These are phyloP conservation scores for Penicillium ucsense DNA, from an alignment of 495 filamentous ascomycete species.

Conservation along the genomic window DNA sequence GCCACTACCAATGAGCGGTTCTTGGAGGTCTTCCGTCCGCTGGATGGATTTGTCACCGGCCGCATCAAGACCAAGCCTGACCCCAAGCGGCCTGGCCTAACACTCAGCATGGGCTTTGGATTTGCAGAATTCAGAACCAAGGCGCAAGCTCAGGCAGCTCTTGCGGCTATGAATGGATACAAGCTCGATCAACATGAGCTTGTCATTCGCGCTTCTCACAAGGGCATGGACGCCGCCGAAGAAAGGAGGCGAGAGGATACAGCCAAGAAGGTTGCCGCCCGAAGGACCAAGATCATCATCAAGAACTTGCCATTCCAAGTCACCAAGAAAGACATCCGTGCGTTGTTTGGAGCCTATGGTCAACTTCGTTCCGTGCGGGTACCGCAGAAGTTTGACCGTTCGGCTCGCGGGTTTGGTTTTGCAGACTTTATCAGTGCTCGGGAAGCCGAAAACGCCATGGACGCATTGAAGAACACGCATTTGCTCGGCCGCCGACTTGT, in stretches of 20 bases:
- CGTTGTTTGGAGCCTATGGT: constrained; percentile 80
- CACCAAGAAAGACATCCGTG: constrained; percentile 79
- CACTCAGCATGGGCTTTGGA: constrained; percentile 92
- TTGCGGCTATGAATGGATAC: constrained; percentile 76
- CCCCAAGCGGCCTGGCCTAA: constrained; percentile 70
- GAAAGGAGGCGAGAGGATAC: constrained; percentile 71
- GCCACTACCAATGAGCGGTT: constrained; percentile 69
- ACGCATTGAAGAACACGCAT: constrained; percentile 87
- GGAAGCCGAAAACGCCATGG: constrained; percentile 89
- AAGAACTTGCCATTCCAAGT: constrained; percentile 98
- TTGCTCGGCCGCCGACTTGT: constrained; percentile 80
- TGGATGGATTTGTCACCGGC: constrained; percentile 79
- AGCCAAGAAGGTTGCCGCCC: constrained; percentile 61
- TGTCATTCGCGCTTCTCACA: constrained; percentile 72
- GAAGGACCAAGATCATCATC: constrained; percentile 86
- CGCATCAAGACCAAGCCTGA: constrained; percentile 81
- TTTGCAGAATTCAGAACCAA: constrained; percentile 83
- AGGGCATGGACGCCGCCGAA: constrained; percentile 75
- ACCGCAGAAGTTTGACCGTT: constrained; percentile 85
- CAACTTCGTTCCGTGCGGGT: constrained; percentile 85
- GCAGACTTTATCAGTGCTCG: constrained; percentile 87
- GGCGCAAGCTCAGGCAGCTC: constrained; percentile 65
- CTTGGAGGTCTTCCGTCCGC: constrained; percentile 60
- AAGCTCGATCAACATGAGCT: constrained; percentile 79
- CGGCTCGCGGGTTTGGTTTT: constrained; percentile 89